These are phyloP conservation scores for Salix arbutifolia DNA, from an alignment of 345 rosid species.

Conservation along the genomic window DNA sequence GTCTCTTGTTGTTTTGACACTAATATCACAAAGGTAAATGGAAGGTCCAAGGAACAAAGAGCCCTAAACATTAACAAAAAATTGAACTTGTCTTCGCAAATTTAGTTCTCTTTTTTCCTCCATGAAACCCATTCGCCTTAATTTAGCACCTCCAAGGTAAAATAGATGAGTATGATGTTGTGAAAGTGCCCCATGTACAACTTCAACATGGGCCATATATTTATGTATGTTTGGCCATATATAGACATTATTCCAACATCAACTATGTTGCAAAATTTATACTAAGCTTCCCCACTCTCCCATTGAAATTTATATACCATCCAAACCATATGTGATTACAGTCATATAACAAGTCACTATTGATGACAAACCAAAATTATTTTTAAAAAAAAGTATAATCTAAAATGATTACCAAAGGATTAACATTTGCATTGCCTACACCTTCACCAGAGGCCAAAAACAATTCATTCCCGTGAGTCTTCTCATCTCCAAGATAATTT, in stretches of 20 bases:
- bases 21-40: not conserved
- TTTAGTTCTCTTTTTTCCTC: not conserved
- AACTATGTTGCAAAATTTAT: not conserved
- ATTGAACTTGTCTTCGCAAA: not conserved
- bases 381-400: not conserved
- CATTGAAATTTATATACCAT: not conserved
- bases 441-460: constrained; percentile 88
- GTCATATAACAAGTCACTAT: not conserved
- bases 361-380: not conserved
- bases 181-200: not conserved
- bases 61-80: not conserved
- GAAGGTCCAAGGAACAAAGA: not conserved
- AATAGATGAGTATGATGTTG: not conserved
- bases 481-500: constrained; percentile 36
- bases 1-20: not conserved
- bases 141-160: not conserved
- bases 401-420: constrained; percentile 61
- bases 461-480: constrained; percentile 50
- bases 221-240: not conserved
- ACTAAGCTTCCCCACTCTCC: not conserved
- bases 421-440: constrained; percentile 57
- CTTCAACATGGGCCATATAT: not conserved
- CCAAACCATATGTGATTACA: not conserved
- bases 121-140: not conserved
- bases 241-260: not conserved